Evolutionary conservation across 83 land plant species (phyloP).

Genomic region (Diphasiastrum complanatum): DNA sequence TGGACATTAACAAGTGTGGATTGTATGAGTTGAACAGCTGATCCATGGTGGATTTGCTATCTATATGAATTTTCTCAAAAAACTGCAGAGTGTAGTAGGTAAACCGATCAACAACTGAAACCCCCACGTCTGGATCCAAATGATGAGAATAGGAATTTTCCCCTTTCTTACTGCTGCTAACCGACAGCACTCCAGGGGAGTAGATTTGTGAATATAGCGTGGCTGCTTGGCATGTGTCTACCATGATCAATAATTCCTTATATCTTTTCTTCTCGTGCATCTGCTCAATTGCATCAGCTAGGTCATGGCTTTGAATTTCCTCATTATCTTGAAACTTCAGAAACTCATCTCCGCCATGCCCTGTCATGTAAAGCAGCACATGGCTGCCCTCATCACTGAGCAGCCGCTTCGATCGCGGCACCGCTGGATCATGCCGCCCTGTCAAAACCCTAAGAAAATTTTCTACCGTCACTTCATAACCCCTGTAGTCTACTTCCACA

Average conservation of each 20-base stretch:
- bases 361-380: constrained; percentile 93
- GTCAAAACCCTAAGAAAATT: constrained; percentile 88
- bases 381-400: constrained; percentile 97
- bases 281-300: constrained; percentile 97
- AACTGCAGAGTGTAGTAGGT: constrained; percentile 98
- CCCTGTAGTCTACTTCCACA: constrained; percentile 98
- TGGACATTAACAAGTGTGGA: constrained; percentile 73
- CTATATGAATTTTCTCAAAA: constrained; percentile 83
- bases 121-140: constrained; percentile 95
- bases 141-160: constrained; percentile 99
- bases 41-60: constrained; percentile 63
- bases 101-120: constrained; percentile 95
- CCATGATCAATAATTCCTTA: constrained; percentile 94
- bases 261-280: constrained; percentile 93
- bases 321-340: constrained; percentile 93
- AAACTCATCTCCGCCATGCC: constrained; percentile 97
- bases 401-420: constrained; percentile 93
- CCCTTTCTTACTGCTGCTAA: constrained; percentile 96
- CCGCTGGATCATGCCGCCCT: constrained; percentile 90
- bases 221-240: constrained; percentile 99
- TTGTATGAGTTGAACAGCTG: constrained; percentile 81
- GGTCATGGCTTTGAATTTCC: constrained; percentile 97
- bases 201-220: constrained; percentile 91
- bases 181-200: constrained; percentile 92
- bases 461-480: constrained; percentile 98